Evolutionary conservation across 768 basidiomycete species (phyloP).

Genomic region (Clathrus columnatus): DNA sequence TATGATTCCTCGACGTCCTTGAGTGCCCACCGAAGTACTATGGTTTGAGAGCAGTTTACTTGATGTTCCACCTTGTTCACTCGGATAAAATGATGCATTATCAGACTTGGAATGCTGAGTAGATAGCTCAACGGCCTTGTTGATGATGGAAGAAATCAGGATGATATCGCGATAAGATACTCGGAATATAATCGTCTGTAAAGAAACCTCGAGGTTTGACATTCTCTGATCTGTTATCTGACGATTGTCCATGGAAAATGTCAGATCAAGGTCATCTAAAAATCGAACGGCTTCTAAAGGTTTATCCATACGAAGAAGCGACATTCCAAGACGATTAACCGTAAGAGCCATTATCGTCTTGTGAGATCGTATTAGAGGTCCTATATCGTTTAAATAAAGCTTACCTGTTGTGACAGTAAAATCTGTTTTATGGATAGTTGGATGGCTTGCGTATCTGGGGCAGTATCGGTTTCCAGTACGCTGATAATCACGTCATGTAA

Average conservation of each 20-base stretch:
- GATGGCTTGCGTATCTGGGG: constrained; percentile 77
- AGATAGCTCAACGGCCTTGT: constrained; percentile 80
- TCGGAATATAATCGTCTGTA: constrained; percentile 81
- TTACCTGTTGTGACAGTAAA: constrained; percentile 83
- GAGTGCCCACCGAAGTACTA: constrained; percentile 8
- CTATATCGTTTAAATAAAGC: constrained; percentile 11
- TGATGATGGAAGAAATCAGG: constrained; percentile 78
- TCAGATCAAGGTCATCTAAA: constrained; percentile 85
- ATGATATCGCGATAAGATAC: constrained; percentile 94
- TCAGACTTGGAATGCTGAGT: constrained; percentile 26
- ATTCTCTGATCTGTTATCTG: constrained; percentile 58
- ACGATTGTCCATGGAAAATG: constrained; percentile 81
- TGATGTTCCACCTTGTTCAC: neutral
- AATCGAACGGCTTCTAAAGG: constrained; percentile 79
- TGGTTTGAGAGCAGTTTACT: neutral
- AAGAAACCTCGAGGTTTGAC: constrained; percentile 73
- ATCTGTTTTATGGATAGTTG: constrained; percentile 76
- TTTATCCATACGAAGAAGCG: constrained; percentile 79
- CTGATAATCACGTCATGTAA: constrained; percentile 84
- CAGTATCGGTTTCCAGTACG: constrained; percentile 77
- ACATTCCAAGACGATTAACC: constrained; percentile 84
- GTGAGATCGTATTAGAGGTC: neutral
- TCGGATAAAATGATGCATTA: constrained; percentile 25
- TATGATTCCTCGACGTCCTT: constrained; percentile 15
- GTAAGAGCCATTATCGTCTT: constrained; percentile 78